These are phyloP conservation scores for Schrenkiella parvula DNA, from an alignment of 345 rosid genomes.

Conservation along the genomic window DNA sequence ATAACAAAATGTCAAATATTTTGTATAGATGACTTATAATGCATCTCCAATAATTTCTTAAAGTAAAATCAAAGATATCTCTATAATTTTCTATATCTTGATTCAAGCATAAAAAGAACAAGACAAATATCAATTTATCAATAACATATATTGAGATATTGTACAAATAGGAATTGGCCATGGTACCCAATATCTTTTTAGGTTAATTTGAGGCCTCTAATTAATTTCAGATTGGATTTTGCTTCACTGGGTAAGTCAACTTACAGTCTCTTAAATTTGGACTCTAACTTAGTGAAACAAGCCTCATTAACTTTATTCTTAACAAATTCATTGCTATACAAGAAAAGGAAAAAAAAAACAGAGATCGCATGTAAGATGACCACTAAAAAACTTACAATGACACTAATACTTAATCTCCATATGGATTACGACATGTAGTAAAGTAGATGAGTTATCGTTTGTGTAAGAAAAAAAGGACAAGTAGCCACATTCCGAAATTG, in stretches of 20 bases:
- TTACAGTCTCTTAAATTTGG: not conserved
- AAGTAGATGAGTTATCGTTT: conserved; percentile 20
- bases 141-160: not conserved
- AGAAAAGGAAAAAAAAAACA: not conserved
- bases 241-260: conserved; percentile 12
- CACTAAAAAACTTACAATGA: not conserved
- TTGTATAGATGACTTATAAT: not conserved
- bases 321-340: not conserved
- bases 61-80: not conserved
- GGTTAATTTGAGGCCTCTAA: conserved; percentile 14
- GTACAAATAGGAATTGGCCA: not conserved
- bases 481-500: conserved; percentile 16
- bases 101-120: not conserved
- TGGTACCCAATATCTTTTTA: not conserved
- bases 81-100: not conserved
- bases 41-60: not conserved
- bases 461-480: not conserved
- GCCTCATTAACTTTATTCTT: not conserved
- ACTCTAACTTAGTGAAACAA: not conserved
- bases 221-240: not conserved
- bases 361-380: not conserved
- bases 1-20: not conserved
- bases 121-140: not conserved
- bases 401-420: not conserved
- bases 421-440: conserved; percentile 18